phyloP scores from a whole-genome alignment of 2,329 filamentous ascomycete genomes.

The Fusarium coicis region DNA sequence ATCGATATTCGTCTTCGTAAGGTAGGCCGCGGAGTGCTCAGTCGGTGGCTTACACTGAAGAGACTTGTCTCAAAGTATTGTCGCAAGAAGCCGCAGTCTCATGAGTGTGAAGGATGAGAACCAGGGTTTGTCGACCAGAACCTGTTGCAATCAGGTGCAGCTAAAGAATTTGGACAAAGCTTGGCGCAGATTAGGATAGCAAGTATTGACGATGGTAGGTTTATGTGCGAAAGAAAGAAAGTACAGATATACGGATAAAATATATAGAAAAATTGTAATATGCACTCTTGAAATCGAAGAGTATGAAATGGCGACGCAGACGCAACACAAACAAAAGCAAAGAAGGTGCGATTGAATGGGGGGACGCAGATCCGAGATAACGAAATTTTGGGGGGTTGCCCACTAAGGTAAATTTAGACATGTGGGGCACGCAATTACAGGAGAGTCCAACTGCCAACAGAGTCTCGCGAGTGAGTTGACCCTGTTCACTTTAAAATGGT shows the following conservation, averaged over 20 bases:
- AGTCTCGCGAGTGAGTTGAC: neutral
- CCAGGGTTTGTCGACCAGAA: neutral
- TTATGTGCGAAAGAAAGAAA: neutral
- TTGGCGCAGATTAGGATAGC: neutral
- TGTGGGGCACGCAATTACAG: neutral
- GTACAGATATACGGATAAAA: neutral
- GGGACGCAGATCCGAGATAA: slow-evolving; percentile 14
- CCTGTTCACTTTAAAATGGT: neutral
- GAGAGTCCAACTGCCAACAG: neutral
- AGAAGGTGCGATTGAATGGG: slow-evolving; percentile 6
- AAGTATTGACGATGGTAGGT: neutral
- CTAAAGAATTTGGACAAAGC: slow-evolving; percentile 3
- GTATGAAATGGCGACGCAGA: neutral
- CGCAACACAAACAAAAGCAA: slow-evolving; percentile 10
- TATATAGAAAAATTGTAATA: neutral
- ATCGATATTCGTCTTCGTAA: neutral
- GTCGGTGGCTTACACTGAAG: neutral
- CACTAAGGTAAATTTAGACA: slow-evolving; percentile 2
- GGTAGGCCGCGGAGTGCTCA: neutral
- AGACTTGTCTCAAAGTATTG: neutral
- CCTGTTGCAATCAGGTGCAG: slow-evolving; percentile 8
- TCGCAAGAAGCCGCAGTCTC: neutral
- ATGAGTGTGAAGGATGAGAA: neutral
- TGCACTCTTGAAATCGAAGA: slow-evolving; percentile 9
- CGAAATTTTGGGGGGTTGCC: slow-evolving; percentile 31